Base-by-base conservation (phyloP, 495 filamentous ascomycete species). In the Jackrogersella multiformis region DNA sequence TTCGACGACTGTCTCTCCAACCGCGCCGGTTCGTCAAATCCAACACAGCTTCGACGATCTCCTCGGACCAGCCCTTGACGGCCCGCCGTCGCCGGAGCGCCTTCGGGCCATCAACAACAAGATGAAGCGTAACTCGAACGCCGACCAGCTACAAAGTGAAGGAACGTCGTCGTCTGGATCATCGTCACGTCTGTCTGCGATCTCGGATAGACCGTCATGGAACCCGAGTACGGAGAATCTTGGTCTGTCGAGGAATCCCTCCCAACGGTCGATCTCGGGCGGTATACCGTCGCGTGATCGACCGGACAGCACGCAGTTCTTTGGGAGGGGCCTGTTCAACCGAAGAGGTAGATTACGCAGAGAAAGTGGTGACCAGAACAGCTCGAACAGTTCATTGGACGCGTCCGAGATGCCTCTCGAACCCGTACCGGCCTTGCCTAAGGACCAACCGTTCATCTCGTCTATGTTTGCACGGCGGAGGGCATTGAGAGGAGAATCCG, bases 251-350 rank as follows among this genome's bases (percentile, higher is more conserved):
- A 76, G 83, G 57, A 80, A 81, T 57, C 81, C 83, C 5, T 86
- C 84, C 23, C 77, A 76, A 6, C 73, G 81, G 44, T 85, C 83
- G 21, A 78, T 73, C 5, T 73, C 72, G 34, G 77, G 77, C 71
- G 78, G 70, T 57, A 76, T 83, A 76, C 78, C 78, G 44, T 73
- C 77, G 13, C 71, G 73, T 49, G 83, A 85, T 9, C 78, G 84
- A 30, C 80, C 82, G 32, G 83, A 85, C 24, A 85, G 84, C 61
- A 76, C 82, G 26, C 82, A 85, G 60, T 78, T 85, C 28, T 84
- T 86, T 59, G 79, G 82, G 52, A 84, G 83, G 72, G 77, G 74
- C n/a, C 77, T 86, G 28, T 86, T 86, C 56, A 76, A 71, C 65
- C 76, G 81, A 8, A 69, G 74, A 41, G 72, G 71, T 48, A 83